Conservation (phyloP, 305 asterid genomes). For the Euphrasia arctica region DNA sequence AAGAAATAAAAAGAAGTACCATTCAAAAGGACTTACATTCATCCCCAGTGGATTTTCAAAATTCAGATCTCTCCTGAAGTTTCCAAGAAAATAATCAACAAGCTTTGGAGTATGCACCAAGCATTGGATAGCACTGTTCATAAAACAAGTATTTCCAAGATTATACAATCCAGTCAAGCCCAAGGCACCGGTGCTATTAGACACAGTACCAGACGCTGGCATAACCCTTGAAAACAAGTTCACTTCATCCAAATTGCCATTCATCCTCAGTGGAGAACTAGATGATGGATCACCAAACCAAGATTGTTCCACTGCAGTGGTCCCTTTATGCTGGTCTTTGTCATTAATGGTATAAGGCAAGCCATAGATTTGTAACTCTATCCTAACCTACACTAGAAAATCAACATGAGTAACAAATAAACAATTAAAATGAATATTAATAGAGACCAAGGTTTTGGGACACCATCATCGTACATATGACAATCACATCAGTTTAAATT, state of each 20-base stretch:
- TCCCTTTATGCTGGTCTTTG: too few species aligned
- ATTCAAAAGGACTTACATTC: constrained; percentile 63
- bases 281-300: constrained; percentile 30
- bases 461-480: constrained; percentile 7
- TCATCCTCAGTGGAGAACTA: constrained; percentile 35
- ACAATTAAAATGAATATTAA: constrained; percentile 17
- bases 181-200: constrained; percentile 35
- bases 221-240: constrained; percentile 29
- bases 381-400: constrained; percentile 38
- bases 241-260: constrained; percentile 39
- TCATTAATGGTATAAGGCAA: constrained; percentile 38
- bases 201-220: constrained; percentile 27
- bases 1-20: constrained; percentile 6
- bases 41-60: constrained; percentile 62
- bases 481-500: background rate
- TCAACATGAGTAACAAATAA: constrained; percentile 12
- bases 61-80: constrained; percentile 68
- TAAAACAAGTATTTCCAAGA: constrained; percentile 78
- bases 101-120: constrained; percentile 68
- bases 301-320: constrained; percentile 23
- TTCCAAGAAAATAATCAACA: constrained; percentile 71
- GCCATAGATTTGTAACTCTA: constrained; percentile 61
- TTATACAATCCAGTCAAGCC: constrained; percentile 75
- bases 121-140: constrained; percentile 88
- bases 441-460: constrained; percentile 11